Evolutionary conservation across 805 yeast species (phyloP).

Genomic region (Zygosaccharomyces gambellarensis): DNA sequence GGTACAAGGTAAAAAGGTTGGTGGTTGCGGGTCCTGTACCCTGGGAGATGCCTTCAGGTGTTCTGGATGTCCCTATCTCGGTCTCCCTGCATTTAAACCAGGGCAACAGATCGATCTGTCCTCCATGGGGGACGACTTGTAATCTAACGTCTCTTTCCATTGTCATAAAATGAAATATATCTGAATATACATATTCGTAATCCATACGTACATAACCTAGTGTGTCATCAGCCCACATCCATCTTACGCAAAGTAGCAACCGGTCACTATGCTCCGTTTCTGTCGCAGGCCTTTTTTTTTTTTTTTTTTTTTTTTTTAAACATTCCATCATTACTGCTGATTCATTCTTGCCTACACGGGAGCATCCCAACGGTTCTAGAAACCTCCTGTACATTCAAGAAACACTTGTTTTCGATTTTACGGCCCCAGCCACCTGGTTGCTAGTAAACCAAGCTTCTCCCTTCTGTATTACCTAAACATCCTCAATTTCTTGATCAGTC

Average conservation of each 20-base stretch:
- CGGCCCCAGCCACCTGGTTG: slow-evolving; percentile 2
- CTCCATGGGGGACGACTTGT: slow-evolving; percentile 73
- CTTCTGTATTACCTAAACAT: not conserved
- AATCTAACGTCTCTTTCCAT: slow-evolving; percentile 4
- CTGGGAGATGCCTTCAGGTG: slow-evolving; percentile 98
- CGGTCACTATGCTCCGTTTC: not conserved
- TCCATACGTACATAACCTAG: not conserved
- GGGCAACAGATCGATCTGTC: slow-evolving; percentile 83
- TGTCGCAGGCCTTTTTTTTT: not conserved
- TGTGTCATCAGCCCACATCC: not conserved
- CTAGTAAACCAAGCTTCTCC: not conserved
- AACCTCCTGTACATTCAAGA: not conserved
- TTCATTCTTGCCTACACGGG: not conserved
- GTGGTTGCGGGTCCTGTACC: slow-evolving; percentile 96
- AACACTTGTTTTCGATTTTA: not conserved
- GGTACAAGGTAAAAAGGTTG: slow-evolving; percentile 85
- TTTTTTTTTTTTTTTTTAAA: not conserved
- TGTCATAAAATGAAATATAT: not conserved
- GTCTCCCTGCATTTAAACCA: slow-evolving; percentile 96
- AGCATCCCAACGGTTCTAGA: not conserved
- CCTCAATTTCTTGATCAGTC: not conserved
- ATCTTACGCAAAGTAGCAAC: slow-evolving; percentile 1
- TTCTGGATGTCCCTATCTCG: slow-evolving; percentile 96
- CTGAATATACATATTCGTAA: not conserved
- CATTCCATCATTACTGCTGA: not conserved